Percentiles rank a stretch among this genome's conserved stretches.
Conservation (phyloP, 2,329 filamentous ascomycete genomes). For the Penicillium expansum region DNA sequence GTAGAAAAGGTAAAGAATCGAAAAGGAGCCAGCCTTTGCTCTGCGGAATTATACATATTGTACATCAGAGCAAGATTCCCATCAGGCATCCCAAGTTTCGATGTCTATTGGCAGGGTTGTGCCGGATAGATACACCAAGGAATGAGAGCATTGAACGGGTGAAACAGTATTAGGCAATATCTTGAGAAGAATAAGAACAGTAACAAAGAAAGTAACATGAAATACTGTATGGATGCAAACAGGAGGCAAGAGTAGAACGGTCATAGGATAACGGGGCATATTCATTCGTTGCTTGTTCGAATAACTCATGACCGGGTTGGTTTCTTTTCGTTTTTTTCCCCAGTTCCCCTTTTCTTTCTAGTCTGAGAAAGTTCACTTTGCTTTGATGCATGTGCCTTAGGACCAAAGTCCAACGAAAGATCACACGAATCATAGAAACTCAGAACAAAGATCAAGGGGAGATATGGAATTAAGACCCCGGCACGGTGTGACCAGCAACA, state of each 20-base stretch:
- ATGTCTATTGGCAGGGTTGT: not conserved
- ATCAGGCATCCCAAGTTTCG: not conserved
- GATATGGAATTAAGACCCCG: conserved; percentile 17
- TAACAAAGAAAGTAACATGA: conserved; percentile 18
- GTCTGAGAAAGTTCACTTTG: not conserved
- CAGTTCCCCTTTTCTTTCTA: conserved; percentile 5
- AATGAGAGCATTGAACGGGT: not conserved
- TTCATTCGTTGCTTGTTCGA: conserved; percentile 29
- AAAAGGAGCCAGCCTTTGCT: conserved; percentile 11
- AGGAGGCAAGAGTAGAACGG: conserved; percentile 9
- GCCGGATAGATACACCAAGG: not conserved
- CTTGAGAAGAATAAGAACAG: conserved; percentile 15
- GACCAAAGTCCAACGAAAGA: conserved; percentile 14
- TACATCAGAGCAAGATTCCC: conserved; percentile 2
- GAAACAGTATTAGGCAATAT: conserved; percentile 21
- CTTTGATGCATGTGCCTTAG: conserved; percentile 8
- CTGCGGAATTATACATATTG: conserved; percentile 6
- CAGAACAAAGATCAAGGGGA: conserved; percentile 6
- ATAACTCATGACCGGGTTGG: conserved; percentile 23
- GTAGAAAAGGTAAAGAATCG: not conserved
- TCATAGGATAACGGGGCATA: conserved; percentile 24
- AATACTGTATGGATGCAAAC: conserved; percentile 15
- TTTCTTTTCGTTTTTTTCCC: conserved; percentile 15
- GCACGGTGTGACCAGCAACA: conserved; percentile 38
- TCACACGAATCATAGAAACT: conserved; percentile 9